phyloP scores from a whole-genome alignment of 805 yeast genomes.

The Cyberlindnera bimundalis region DNA sequence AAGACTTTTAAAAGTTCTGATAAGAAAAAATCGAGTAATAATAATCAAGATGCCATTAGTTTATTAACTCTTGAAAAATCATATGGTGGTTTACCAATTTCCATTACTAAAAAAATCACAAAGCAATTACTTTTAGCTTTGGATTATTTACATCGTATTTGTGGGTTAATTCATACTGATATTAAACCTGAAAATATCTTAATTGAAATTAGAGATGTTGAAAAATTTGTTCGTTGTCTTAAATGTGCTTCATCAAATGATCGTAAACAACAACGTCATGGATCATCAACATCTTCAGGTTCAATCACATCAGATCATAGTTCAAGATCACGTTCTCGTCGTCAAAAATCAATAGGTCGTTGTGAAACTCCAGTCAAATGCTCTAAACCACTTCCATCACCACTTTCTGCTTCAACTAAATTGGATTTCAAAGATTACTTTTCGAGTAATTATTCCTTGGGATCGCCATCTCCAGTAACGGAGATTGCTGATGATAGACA shows the following conservation, averaged over 20 bases:
- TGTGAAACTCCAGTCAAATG: constrained; percentile 25
- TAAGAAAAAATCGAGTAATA: not conserved
- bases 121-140: constrained; percentile 52
- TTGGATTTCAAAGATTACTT: constrained; percentile 13
- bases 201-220: constrained; percentile 52
- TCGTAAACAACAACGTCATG: constrained; percentile 26
- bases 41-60: constrained; percentile 4
- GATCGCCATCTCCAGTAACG: constrained; percentile 3
- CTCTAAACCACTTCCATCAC: constrained; percentile 48
- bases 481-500: constrained; percentile 1
- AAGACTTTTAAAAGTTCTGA: not conserved
- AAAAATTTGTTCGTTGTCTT: constrained; percentile 38
- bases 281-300: constrained; percentile 11
- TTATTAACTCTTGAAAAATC: constrained; percentile 32
- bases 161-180: constrained; percentile 72
- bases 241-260: constrained; percentile 4
- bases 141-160: constrained; percentile 55
- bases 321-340: constrained; percentile 5
- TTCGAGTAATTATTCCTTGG: constrained; percentile 9
- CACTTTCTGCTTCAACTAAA: constrained; percentile 29
- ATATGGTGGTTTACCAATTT: constrained; percentile 52
- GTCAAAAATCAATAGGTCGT: not conserved
- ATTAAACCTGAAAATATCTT: constrained; percentile 71
- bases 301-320: constrained; percentile 1
- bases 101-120: constrained; percentile 51